Conservation (phyloP, 1,284 basidiomycete species). For the Stereum hirsutum region DNA sequence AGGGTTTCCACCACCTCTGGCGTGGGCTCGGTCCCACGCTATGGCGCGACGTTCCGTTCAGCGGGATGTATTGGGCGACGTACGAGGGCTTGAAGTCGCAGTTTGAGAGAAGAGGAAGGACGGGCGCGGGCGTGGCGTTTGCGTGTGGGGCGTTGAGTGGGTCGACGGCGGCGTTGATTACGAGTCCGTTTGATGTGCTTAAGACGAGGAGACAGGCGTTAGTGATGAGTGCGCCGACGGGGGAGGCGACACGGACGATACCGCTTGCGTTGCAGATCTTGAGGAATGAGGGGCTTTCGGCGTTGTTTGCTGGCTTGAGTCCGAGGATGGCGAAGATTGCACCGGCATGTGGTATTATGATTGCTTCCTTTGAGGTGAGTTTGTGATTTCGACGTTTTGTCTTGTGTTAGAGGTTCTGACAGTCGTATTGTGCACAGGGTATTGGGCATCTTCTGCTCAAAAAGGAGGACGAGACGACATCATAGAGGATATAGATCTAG, state of each 20-base stretch:
- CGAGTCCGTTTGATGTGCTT: conserved; percentile 93
- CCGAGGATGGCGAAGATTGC: conserved; percentile 94
- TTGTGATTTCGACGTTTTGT: neutral
- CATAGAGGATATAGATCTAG: too few species aligned
- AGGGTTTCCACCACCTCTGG: conserved; percentile 77
- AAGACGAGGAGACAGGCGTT: conserved; percentile 88
- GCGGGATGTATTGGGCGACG: conserved; percentile 85
- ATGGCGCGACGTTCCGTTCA: conserved; percentile 97
- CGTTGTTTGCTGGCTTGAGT: conserved; percentile 79
- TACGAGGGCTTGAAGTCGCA: conserved; percentile 59
- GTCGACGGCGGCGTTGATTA: conserved; percentile 78
- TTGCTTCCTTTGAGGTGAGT: conserved; percentile 85
- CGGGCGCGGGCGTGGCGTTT: conserved; percentile 72
- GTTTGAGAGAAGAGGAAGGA: conserved; percentile 39
- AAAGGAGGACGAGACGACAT: conserved; percentile 16
- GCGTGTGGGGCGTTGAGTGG: conserved; percentile 78
- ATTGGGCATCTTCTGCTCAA: conserved; percentile 40
- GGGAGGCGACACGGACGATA: conserved; percentile 36
- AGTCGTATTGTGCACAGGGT: conserved; percentile 28
- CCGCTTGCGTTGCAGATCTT: conserved; percentile 64
- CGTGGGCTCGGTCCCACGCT: conserved; percentile 86
- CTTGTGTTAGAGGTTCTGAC: neutral
- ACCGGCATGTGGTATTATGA: conserved; percentile 98
- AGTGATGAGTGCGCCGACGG: conserved; percentile 41
- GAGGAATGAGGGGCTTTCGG: conserved; percentile 67